Evolutionary conservation across 805 yeast species (phyloP).

Genomic region (Metschnikowia drakensbergensis): DNA sequence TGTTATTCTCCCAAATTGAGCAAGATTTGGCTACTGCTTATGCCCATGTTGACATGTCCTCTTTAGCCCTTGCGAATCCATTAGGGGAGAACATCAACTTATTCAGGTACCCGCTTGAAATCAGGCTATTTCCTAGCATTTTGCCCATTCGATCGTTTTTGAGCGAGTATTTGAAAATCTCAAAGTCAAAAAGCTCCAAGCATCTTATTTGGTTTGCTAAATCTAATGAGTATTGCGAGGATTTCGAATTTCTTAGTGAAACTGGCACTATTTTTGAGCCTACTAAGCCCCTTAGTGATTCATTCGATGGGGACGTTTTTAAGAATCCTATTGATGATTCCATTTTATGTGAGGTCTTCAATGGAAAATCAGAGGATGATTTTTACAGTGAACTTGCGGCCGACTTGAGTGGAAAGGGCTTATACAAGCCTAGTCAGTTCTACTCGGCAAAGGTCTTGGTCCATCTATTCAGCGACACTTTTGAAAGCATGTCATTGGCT

Average conservation of each 20-base stretch:
- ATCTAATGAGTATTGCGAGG: conserved; percentile 1
- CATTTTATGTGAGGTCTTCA: conserved; percentile 2
- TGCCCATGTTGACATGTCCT: conserved; percentile 12
- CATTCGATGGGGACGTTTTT: neutral
- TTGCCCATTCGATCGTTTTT: conserved; percentile 18
- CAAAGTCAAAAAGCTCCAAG: neutral
- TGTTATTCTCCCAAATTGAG: conserved; percentile 26
- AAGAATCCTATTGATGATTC: neutral
- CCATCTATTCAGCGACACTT: conserved; percentile 23
- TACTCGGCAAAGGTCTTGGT: conserved; percentile 24
- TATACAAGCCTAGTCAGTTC: conserved; percentile 11
- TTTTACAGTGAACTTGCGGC: neutral
- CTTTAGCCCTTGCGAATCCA: conserved; percentile 46
- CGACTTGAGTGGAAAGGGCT: conserved; percentile 13
- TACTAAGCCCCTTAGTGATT: neutral
- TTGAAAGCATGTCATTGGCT: conserved; percentile 23
- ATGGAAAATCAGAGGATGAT: neutral
- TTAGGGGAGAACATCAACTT: conserved; percentile 41
- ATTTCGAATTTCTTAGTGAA: conserved; percentile 1
- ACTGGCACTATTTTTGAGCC: neutral
- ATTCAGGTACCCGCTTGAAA: conserved; percentile 7
- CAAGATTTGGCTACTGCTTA: conserved; percentile 15
- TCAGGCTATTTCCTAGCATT: conserved; percentile 7
- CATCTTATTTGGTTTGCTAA: neutral
- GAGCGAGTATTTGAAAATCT: neutral